Conservation (phyloP, 2,329 filamentous ascomycete species). For the Aureobasidium sp. region DNA sequence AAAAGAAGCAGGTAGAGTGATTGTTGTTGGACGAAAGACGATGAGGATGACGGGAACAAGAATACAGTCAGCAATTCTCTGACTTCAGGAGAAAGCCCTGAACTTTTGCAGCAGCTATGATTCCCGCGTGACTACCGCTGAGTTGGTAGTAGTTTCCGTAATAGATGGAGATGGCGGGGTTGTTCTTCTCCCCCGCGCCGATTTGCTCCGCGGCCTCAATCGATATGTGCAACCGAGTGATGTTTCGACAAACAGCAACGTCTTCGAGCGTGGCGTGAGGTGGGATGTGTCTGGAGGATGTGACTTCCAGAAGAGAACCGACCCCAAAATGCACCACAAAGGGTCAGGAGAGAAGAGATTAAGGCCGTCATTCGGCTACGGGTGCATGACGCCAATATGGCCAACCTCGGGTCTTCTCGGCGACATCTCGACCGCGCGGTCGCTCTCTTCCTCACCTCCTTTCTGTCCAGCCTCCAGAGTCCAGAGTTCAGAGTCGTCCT, state of each 20-base stretch:
- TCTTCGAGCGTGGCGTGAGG: neutral
- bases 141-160: slow-evolving; percentile 12
- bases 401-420: slow-evolving; percentile 7
- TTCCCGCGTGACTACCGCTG: slow-evolving; percentile 9
- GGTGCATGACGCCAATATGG: neutral
- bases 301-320: neutral
- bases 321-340: neutral
- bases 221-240: neutral
- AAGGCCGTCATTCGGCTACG: slow-evolving; percentile 6
- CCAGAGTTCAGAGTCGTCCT: neutral
- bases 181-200: slow-evolving; percentile 13
- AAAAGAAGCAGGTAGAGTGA: neutral
- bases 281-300: neutral
- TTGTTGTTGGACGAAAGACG: neutral
- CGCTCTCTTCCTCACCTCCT: neutral
- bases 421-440: neutral
- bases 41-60: neutral
- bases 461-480: neutral
- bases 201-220: slow-evolving; percentile 6
- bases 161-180: slow-evolving; percentile 15
- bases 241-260: neutral
- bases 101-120: neutral
- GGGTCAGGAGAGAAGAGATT: neutral
- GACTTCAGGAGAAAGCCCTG: neutral
- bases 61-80: neutral